These are phyloP conservation scores for Paraurostyla sp. DNA, from an alignment of 73 alveolate genomes.

Conservation along the genomic window DNA sequence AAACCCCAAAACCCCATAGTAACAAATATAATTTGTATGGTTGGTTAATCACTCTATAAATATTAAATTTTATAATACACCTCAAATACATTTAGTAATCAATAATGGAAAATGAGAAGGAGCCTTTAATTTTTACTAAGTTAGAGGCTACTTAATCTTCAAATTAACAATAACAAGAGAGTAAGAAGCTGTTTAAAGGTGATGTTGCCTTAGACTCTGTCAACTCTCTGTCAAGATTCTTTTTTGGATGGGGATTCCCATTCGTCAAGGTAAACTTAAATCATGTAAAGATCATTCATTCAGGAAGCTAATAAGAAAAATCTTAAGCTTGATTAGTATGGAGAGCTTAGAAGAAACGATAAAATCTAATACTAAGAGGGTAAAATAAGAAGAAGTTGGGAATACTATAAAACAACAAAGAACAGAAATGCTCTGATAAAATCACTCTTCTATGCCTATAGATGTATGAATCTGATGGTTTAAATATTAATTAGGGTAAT, in stretches of 20 bases:
- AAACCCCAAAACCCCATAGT: no score
- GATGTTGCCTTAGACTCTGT: constrained; percentile 12
- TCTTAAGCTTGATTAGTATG: neutral
- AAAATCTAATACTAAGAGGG: neutral
- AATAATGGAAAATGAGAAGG: no score
- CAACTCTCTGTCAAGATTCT: neutral
- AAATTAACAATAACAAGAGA: no score
- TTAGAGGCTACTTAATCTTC: no score
- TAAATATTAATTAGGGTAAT: neutral
- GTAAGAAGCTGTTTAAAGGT: constrained; percentile 14
- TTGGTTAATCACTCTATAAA: no score
- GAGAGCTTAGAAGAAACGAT: constrained; percentile 14
- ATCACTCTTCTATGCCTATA: constrained; percentile 40
- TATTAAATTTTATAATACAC: no score
- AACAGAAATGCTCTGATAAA: constrained; percentile 18
- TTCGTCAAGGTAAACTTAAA: neutral
- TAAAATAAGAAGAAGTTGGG: constrained; percentile 28
- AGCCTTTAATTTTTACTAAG: no score
- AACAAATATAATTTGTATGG: no score
- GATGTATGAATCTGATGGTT: neutral
- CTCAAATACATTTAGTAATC: no score
- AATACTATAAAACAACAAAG: neutral
- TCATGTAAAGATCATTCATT: neutral
- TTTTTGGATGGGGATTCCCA: constrained; percentile 21
- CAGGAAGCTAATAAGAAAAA: neutral